These are phyloP conservation scores for Lophiostoma macrostomum DNA, from an alignment of 495 filamentous ascomycete species.

Conservation along the genomic window DNA sequence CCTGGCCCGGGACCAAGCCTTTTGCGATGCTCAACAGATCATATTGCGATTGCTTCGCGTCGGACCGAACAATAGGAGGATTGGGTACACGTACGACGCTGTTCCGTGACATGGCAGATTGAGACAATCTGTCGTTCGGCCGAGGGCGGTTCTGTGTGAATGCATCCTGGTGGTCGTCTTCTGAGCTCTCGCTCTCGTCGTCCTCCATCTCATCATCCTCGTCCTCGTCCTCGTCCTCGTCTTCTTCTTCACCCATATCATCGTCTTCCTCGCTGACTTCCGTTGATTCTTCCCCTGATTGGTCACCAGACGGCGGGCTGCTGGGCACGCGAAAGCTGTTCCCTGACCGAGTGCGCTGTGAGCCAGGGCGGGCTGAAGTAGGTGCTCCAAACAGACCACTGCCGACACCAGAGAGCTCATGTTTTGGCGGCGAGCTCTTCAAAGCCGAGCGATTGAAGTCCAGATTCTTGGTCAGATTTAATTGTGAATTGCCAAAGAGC, in stretches of 20 bases:
- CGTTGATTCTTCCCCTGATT: slow-evolving; percentile 37
- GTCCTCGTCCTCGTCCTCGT: slow-evolving; percentile 41
- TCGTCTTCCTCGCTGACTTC: slow-evolving; percentile 35
- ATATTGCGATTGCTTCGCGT: slow-evolving; percentile 21
- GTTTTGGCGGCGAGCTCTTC: neutral
- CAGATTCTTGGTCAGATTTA: slow-evolving; percentile 42
- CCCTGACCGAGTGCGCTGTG: slow-evolving; percentile 21
- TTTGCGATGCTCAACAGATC: slow-evolving; percentile 27
- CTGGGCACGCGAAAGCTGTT: slow-evolving; percentile 37
- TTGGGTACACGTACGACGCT: neutral
- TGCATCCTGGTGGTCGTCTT: slow-evolving; percentile 43
- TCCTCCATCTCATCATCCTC: slow-evolving; percentile 38
- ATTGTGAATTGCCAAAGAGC: slow-evolving; percentile 64
- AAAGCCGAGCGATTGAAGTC: neutral
- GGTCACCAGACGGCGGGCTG: slow-evolving; percentile 37
- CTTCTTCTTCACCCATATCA: slow-evolving; percentile 7
- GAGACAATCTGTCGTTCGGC: slow-evolving; percentile 1
- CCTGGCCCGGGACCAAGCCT: slow-evolving; percentile 9
- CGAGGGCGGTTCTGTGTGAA: neutral
- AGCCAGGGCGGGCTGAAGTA: slow-evolving; percentile 9
- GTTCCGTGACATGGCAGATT: slow-evolving; percentile 8
- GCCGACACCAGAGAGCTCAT: slow-evolving; percentile 40
- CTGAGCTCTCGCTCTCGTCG: slow-evolving; percentile 42
- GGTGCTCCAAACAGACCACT: slow-evolving; percentile 6
- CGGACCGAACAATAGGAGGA: slow-evolving; percentile 2